Evolutionary conservation across 2,329 filamentous ascomycete genomes (phyloP).

Genomic region (Monilinia fructicola): DNA sequence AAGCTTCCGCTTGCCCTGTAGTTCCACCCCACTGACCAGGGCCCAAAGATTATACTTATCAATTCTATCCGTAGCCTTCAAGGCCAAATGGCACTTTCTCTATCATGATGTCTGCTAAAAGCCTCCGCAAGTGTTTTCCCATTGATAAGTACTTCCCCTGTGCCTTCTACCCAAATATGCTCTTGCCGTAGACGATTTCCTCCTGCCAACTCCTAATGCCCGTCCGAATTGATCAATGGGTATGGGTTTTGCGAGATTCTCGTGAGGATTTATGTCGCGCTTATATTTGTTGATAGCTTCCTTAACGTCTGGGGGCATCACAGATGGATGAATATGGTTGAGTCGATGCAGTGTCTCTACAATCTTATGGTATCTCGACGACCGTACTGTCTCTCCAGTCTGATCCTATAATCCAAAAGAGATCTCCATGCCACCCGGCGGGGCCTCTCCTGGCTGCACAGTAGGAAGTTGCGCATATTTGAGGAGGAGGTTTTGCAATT

Average conservation of each 20-base stretch:
- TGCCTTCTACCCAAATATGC: conserved; percentile 91
- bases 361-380: conserved; percentile 75
- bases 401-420: conserved; percentile 71
- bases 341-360: conserved; percentile 74
- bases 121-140: conserved; percentile 78
- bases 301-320: conserved; percentile 70
- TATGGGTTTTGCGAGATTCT: conserved; percentile 61
- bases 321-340: conserved; percentile 77
- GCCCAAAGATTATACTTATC: conserved; percentile 99
- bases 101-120: conserved; percentile 87
- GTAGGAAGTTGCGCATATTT: conserved; percentile 73
- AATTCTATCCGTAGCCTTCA: conserved; percentile 76
- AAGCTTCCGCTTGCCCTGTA: conserved; percentile 95
- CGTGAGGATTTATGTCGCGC: conserved; percentile 69
- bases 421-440: conserved; percentile 79
- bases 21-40: conserved; percentile 81
- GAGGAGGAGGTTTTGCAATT: conserved; percentile 68
- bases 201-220: conserved; percentile 75
- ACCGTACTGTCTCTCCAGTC: conserved; percentile 70
- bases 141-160: conserved; percentile 86
- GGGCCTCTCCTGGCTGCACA: conserved; percentile 62
- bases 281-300: conserved; percentile 68
- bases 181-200: conserved; percentile 83
- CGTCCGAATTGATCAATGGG: conserved; percentile 75
- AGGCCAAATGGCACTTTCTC: conserved; percentile 89